Evolutionary conservation across 2,329 filamentous ascomycete genomes (phyloP), one percentile per base, ranked within the genome.

Genomic region (Tolypocladium pustulatum): DNA sequence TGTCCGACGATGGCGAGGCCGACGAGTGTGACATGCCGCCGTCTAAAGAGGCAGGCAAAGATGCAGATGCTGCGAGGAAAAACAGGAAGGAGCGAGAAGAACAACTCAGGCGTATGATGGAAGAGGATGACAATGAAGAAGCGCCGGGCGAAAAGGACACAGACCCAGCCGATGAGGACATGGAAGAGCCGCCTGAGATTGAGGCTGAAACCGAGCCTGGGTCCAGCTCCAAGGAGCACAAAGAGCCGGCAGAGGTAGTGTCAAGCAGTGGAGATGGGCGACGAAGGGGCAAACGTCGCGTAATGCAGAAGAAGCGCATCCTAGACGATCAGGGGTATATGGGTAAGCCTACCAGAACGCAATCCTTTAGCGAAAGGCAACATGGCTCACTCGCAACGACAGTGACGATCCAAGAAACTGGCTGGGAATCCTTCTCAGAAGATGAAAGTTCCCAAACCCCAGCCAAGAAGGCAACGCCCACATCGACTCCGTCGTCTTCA

Each of bases 401-500:
- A 94, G 92, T 96, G 37, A 96, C 91, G 2, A 88, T 87, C 64
- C 89, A 95, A 72, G 91, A 96, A 68, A 75, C 82, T 0, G 87
- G 81, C 0, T 97, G 92, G 92, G 92, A 97, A 71, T 93, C 89
- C 0, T 96, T 95, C 75, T 96, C 91, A 0, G 92, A 97, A 70
- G 91, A 96, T 63, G 91, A 96, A 64, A 82, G 86, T 27, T 78
- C 78, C 37, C 70, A 75, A 10, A 72, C 75, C 7, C 66, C 74
- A 1, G 65, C 69, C 60, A 84, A 84, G 68, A 85, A 83, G 67
- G 67, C 76, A 8, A 87, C 84, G 61, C 63, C 73, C 57, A 64
- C 74, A 60, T 63, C 74, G 57, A 76, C 75, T 1, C 73, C 76
- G 8, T 71, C 75, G 27, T 78, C 79, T 15, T 76, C 80, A 60